A percentile compares a stretch with the other conserved stretches of the same genome.
These are phyloP conservation scores for Clausena lansium DNA, from an alignment of 345 rosid genomes.

Conservation along the genomic window DNA sequence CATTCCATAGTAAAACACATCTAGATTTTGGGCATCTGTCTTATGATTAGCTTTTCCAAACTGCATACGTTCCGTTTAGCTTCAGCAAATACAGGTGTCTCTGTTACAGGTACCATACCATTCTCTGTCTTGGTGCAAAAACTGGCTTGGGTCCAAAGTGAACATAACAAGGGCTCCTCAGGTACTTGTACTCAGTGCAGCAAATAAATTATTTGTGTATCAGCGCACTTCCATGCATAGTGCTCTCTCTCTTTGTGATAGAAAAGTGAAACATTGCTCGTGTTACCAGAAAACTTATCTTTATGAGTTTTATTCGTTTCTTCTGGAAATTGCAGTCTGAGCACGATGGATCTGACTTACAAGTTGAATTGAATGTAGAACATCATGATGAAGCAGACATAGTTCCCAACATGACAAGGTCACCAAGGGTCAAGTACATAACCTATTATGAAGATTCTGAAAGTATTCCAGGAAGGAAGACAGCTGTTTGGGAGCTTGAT, in stretches of 20 bases:
- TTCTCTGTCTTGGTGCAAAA: slow-evolving; percentile 97
- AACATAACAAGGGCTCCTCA: slow-evolving; percentile 95
- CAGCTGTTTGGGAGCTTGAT: slow-evolving; percentile 99
- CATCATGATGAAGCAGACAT: slow-evolving; percentile 71
- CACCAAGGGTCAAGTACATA: slow-evolving; percentile 76
- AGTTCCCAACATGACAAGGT: slow-evolving; percentile 83
- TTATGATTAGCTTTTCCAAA: neutral
- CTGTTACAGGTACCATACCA: slow-evolving; percentile 77
- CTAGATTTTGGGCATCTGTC: neutral
- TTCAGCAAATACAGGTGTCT: slow-evolving; percentile 5
- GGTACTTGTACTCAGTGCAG: slow-evolving; percentile 39
- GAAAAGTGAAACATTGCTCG: neutral
- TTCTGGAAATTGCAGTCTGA: slow-evolving; percentile 63
- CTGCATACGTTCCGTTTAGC: slow-evolving; percentile 5
- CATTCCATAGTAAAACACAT: slow-evolving; percentile 1
- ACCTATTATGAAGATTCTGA: slow-evolving; percentile 93
- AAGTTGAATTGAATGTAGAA: slow-evolving; percentile 71
- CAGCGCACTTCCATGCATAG: neutral
- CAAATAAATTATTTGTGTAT: neutral
- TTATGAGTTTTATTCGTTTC: slow-evolving; percentile 13
- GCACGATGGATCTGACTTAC: slow-evolving; percentile 94
- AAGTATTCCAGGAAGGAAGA: slow-evolving; percentile 79
- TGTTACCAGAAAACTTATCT: neutral
- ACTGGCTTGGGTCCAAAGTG: slow-evolving; percentile 89
- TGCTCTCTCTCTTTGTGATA: neutral